A percentile compares a stretch with the other conserved stretches of the same genome.
These are phyloP conservation scores for Sugiyamaella novakii DNA, from an alignment of 1,139 yeast species.

Conservation along the genomic window DNA sequence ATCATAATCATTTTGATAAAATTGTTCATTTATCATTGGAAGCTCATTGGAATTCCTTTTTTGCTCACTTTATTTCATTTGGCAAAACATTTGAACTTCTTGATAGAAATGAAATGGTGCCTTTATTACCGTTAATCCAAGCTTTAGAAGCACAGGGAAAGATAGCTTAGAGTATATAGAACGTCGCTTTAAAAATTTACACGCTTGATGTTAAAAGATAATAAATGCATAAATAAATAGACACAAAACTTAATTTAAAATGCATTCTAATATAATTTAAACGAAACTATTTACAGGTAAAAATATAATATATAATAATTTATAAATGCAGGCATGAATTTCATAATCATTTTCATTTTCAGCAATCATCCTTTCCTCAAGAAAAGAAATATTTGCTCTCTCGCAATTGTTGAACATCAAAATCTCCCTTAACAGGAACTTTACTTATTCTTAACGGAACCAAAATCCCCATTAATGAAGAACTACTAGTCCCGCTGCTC, in stretches of 20 bases:
- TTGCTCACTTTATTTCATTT: constrained; percentile 92
- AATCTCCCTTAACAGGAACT: constrained; percentile 80
- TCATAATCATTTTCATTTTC: too few species aligned
- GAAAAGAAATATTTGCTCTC: constrained; percentile 82
- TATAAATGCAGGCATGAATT: too few species aligned
- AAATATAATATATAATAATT: too few species aligned
- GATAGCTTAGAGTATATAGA: constrained; percentile 44
- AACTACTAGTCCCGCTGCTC: constrained; percentile 9
- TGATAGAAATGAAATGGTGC: constrained; percentile 77
- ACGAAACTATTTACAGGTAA: too few species aligned
- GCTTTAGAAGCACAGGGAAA: constrained; percentile 85
- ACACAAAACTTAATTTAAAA: too few species aligned
- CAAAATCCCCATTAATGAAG: constrained; percentile 39
- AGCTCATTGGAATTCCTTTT: constrained; percentile 98
- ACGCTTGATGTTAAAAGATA: too few species aligned
- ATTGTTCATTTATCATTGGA: constrained; percentile 86
- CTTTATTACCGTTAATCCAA: constrained; percentile 74
- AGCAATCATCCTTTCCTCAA: constrained; percentile 30
- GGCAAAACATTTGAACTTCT: constrained; percentile 80
- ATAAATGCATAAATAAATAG: too few species aligned
- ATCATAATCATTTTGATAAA: constrained; percentile 91
- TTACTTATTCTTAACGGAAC: constrained; percentile 73
- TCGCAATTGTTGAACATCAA: constrained; percentile 73
- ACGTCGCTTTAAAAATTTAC: too few species aligned
- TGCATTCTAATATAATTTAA: too few species aligned